Conservation (phyloP, 257 asterid genomes). For the Primulina huaijiensis region DNA sequence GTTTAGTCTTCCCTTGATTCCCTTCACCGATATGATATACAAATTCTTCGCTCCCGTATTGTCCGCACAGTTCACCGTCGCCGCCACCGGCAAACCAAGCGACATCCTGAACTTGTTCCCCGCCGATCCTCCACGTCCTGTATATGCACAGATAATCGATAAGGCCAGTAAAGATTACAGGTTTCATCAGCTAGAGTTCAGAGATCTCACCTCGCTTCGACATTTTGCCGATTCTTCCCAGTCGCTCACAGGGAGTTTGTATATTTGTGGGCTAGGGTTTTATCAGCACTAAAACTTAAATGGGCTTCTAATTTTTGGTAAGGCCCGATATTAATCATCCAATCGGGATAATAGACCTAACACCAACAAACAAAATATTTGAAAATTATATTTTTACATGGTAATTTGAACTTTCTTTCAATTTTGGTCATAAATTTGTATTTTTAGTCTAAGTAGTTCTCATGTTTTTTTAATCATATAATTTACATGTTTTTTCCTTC, state of each 20-base stretch:
- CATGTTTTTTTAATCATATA: too few species aligned
- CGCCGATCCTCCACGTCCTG: slow-evolving; percentile 72
- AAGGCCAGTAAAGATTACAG: background rate
- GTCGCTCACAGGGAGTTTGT: slow-evolving; percentile 22
- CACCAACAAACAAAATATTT: too few species aligned
- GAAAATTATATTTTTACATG: too few species aligned
- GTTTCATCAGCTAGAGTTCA: background rate
- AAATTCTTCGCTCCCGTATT: slow-evolving; percentile 65
- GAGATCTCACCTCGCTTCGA: slow-evolving; percentile 58
- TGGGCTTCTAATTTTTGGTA: background rate
- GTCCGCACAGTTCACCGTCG: slow-evolving; percentile 67
- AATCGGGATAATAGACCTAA: too few species aligned
- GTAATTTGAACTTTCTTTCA: too few species aligned
- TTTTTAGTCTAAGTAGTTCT: too few species aligned
- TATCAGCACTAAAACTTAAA: background rate
- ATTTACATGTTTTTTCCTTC: too few species aligned
- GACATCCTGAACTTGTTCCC: slow-evolving; percentile 78
- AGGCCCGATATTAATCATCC: background rate
- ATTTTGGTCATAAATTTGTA: too few species aligned
- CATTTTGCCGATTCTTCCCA: slow-evolving; percentile 32
- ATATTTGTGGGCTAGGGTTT: slow-evolving; percentile 37
- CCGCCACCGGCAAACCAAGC: slow-evolving; percentile 72
- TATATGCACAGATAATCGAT: background rate
- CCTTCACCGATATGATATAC: slow-evolving; percentile 67
- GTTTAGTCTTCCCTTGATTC: slow-evolving; percentile 62